Conservation (phyloP, 768 basidiomycete species). For the Termitomyces titanicus region DNA sequence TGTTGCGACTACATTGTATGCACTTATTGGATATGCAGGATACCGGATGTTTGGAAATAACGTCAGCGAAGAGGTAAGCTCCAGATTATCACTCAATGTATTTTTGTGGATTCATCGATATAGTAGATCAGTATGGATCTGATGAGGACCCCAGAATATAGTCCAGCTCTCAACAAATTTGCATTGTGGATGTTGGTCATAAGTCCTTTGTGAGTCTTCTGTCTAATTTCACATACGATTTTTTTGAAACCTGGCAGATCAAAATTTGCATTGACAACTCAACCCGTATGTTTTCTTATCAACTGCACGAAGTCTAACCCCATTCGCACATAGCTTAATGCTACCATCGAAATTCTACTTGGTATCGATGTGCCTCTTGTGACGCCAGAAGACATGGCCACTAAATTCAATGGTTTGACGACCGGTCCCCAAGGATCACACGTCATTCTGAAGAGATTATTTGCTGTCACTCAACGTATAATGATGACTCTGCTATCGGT, state of each 20-base stretch:
- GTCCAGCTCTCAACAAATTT: constrained; percentile 60
- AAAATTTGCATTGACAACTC: constrained; percentile 82
- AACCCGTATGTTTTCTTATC: constrained; percentile 54
- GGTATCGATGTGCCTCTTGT: constrained; percentile 50
- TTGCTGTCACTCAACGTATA: constrained; percentile 54
- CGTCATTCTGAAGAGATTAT: constrained; percentile 32
- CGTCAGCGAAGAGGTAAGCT: constrained; percentile 75
- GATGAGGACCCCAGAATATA: constrained; percentile 69
- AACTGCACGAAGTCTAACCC: not conserved
- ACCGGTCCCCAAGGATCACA: constrained; percentile 22
- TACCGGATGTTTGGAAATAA: constrained; percentile 87
- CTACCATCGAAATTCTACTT: constrained; percentile 77
- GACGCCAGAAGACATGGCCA: constrained; percentile 36
- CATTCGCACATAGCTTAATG: constrained; percentile 53
- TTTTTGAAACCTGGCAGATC: constrained; percentile 43
- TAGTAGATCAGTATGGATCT: constrained; percentile 80
- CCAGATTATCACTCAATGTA: not conserved
- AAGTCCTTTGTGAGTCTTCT: constrained; percentile 58
- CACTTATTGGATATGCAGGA: constrained; percentile 73
- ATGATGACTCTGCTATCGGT: constrained; percentile 58
- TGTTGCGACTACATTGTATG: constrained; percentile 59
- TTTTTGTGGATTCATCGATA: not conserved
- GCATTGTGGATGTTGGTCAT: constrained; percentile 88
- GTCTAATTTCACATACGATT: not conserved
- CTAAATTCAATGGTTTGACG: constrained; percentile 30